phyloP scores from a whole-genome alignment of 495 filamentous ascomycete species.

The Hapsidospora chrysogenum region DNA sequence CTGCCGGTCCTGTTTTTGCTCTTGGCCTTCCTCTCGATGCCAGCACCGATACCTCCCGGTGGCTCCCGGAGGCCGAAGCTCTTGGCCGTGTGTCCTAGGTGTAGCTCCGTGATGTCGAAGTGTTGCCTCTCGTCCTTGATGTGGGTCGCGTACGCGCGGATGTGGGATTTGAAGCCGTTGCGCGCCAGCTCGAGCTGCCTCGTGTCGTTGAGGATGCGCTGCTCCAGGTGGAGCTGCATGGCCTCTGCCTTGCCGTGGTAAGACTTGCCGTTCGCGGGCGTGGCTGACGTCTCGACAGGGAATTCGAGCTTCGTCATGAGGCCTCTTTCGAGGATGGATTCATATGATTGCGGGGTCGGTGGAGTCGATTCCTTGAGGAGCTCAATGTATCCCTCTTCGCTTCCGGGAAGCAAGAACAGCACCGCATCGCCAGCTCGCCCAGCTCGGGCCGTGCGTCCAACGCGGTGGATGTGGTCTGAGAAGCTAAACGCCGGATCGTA shows the following conservation, averaged over 20 bases:
- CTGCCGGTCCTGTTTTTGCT: slow-evolving; percentile 10
- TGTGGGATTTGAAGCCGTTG: slow-evolving; percentile 76
- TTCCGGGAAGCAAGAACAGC: slow-evolving; percentile 78
- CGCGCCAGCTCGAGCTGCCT: slow-evolving; percentile 51
- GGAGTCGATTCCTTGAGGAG: slow-evolving; percentile 37
- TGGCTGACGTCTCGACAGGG: slow-evolving; percentile 13
- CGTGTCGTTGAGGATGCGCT: slow-evolving; percentile 21
- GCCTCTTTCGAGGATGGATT: slow-evolving; percentile 37
- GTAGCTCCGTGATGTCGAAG: slow-evolving; percentile 78
- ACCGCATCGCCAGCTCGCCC: slow-evolving; percentile 75
- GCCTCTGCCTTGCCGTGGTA: slow-evolving; percentile 27
- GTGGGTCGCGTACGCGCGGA: slow-evolving; percentile 90
- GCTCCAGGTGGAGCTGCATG: slow-evolving; percentile 31
- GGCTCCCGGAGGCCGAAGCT: slow-evolving; percentile 77
- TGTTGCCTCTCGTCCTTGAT: slow-evolving; percentile 62
- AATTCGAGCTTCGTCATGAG: slow-evolving; percentile 24
- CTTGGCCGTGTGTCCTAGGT: slow-evolving; percentile 89
- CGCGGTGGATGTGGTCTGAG: slow-evolving; percentile 83
- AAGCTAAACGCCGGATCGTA: slow-evolving; percentile 87
- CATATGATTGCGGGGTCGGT: slow-evolving; percentile 20
- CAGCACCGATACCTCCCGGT: slow-evolving; percentile 57
- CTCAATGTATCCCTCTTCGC: slow-evolving; percentile 76
- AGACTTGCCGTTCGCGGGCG: slow-evolving; percentile 14
- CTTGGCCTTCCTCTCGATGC: slow-evolving; percentile 20
- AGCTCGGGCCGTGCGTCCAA: slow-evolving; percentile 86